Evolutionary conservation across 140 eudicot species (phyloP).

Genomic region (Flaveria floridana): DNA sequence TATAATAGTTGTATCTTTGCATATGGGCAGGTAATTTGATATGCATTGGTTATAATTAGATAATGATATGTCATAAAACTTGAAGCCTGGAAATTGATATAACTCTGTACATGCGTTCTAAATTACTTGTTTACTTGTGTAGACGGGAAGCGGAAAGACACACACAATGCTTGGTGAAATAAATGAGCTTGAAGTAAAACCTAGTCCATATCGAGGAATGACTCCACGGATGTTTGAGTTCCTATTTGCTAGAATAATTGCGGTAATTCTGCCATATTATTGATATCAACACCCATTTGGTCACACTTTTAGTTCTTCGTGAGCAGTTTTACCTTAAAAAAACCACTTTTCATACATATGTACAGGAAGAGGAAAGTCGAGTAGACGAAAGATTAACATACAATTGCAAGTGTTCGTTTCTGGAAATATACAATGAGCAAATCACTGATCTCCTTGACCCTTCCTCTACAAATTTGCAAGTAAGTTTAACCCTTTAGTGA

Average conservation of each 20-base stretch:
- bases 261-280: slow-evolving; percentile 44
- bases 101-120: not conserved
- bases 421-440: slow-evolving; percentile 94
- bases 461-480: slow-evolving; percentile 85
- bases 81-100: not conserved
- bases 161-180: slow-evolving; percentile 94
- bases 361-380: slow-evolving; percentile 91
- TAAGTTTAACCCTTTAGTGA: slow-evolving; percentile 35
- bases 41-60: not conserved
- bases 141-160: slow-evolving; percentile 99
- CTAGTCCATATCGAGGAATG: slow-evolving; percentile 92
- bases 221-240: slow-evolving; percentile 95
- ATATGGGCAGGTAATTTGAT: slow-evolving; percentile 83
- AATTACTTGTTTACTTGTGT: slow-evolving; percentile 31
- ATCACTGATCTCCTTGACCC: slow-evolving; percentile 95
- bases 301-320: not conserved
- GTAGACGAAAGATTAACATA: slow-evolving; percentile 74
- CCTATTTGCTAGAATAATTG: slow-evolving; percentile 85
- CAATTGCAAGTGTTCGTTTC: slow-evolving; percentile 88
- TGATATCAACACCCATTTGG: not conserved
- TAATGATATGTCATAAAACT: not conserved
- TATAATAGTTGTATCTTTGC: slow-evolving; percentile 98
- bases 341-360: not conserved
- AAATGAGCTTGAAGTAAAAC: slow-evolving; percentile 66
- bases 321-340: slow-evolving; percentile 6